Percentiles rank a stretch among this genome's conserved stretches.
phyloP scores from a whole-genome alignment of 2,329 filamentous ascomycete genomes.

The Emericellopsis atlantica region DNA sequence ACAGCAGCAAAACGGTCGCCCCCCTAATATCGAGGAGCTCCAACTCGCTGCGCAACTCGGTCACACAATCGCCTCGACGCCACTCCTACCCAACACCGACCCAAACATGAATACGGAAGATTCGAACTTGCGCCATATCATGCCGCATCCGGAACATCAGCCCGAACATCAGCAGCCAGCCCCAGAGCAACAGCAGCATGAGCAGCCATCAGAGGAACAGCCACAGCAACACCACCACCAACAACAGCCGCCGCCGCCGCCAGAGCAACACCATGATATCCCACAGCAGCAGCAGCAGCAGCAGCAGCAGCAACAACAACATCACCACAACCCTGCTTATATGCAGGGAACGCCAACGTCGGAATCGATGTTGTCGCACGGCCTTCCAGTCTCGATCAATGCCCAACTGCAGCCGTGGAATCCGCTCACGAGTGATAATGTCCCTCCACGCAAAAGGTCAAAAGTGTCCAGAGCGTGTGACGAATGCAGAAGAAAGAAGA shows the following conservation, averaged over 20 bases:
- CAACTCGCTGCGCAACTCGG: conserved; percentile 46
- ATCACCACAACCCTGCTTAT: conserved; percentile 20
- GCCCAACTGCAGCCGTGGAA: conserved; percentile 23
- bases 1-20: conserved; percentile 26
- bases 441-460: conserved; percentile 61
- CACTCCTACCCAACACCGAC: conserved; percentile 35
- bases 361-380: conserved; percentile 22
- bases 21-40: conserved; percentile 40
- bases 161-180: neutral
- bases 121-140: conserved; percentile 25
- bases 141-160: conserved; percentile 6
- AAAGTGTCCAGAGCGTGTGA: conserved; percentile 86
- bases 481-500: conserved; percentile 80
- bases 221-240: neutral
- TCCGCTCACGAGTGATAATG: conserved; percentile 36
- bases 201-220: neutral
- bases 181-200: conserved; percentile 13
- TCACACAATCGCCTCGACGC: conserved; percentile 33
- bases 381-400: conserved; percentile 20
- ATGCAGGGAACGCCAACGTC: conserved; percentile 22
- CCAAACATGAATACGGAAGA: conserved; percentile 30
- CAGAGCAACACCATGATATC: neutral
- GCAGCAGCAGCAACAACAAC: conserved; percentile 7
- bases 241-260: conserved; percentile 1
- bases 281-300: conserved; percentile 8